phyloP scores from a whole-genome alignment of 345 rosid genomes.

The Sonneratia alba region DNA sequence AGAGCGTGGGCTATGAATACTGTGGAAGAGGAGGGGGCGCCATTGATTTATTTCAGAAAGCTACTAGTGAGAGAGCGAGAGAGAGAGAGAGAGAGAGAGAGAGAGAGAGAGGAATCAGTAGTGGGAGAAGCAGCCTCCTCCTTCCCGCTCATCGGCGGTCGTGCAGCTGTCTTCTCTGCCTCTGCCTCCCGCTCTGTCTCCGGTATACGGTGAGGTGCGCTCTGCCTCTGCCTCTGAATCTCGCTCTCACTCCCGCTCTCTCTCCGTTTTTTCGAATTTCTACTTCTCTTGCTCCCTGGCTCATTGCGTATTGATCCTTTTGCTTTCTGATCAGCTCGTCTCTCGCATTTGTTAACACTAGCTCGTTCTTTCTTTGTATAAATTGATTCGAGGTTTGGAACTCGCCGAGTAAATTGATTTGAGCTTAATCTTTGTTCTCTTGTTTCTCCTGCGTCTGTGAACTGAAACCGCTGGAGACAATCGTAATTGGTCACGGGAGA shows the following conservation, averaged over 20 bases:
- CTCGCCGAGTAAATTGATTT: background rate
- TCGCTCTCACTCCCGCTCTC: background rate
- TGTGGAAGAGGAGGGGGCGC: background rate
- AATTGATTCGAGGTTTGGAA: background rate
- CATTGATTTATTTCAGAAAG: background rate
- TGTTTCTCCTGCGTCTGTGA: background rate
- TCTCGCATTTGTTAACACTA: background rate
- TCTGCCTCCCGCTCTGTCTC: background rate
- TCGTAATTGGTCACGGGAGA: background rate
- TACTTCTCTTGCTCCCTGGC: background rate
- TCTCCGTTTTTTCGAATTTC: background rate
- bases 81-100: background rate
- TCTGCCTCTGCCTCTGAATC: background rate
- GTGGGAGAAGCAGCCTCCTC: background rate
- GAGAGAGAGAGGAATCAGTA: background rate
- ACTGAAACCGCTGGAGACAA: background rate
- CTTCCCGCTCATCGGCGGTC: background rate
- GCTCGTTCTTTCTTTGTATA: background rate
- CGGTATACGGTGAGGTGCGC: background rate
- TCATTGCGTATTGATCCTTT: background rate
- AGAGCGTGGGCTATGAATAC: no score
- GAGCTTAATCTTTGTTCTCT: background rate
- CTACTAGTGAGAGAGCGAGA: background rate
- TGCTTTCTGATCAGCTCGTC: background rate
- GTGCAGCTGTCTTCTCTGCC: background rate